Evolutionary conservation across 768 basidiomycete genomes (phyloP).

Genomic region (Tubosaeta brunneosetosa): DNA sequence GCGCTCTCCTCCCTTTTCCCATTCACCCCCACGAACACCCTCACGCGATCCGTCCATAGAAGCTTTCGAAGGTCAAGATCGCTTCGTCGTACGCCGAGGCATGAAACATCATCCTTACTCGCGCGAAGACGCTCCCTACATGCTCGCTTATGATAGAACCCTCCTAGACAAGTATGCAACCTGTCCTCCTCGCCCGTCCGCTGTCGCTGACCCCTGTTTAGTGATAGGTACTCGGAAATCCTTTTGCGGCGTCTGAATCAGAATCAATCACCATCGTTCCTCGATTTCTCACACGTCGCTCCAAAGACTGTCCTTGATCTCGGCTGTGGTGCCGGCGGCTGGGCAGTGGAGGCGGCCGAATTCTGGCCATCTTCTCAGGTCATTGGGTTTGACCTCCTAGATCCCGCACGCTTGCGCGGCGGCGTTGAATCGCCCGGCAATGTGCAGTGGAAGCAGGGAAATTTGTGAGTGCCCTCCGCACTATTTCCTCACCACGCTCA

Average conservation of each 20-base stretch:
- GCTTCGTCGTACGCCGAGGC: constrained; percentile 23
- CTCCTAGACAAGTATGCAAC: constrained; percentile 53
- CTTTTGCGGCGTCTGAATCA: constrained; percentile 54
- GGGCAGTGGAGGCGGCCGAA: constrained; percentile 59
- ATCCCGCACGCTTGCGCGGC: constrained; percentile 30
- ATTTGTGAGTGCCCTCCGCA: constrained; percentile 51
- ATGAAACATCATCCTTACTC: constrained; percentile 56
- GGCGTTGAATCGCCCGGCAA: constrained; percentile 34
- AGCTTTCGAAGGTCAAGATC: constrained; percentile 22
- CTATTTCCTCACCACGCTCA: constrained; percentile 8
- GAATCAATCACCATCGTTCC: constrained; percentile 56
- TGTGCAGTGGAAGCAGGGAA: constrained; percentile 52
- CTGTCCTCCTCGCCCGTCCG: not conserved
- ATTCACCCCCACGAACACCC: not conserved
- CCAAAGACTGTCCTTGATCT: constrained; percentile 63
- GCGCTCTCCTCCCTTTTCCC: not conserved
- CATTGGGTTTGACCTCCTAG: constrained; percentile 63
- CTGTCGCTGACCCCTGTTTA: constrained; percentile 26
- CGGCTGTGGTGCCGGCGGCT: constrained; percentile 70
- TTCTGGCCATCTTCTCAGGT: constrained; percentile 59
- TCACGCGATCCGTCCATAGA: constrained; percentile 10
- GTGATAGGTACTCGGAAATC: constrained; percentile 54
- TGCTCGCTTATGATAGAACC: constrained; percentile 60
- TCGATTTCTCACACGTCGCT: constrained; percentile 42
- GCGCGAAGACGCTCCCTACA: constrained; percentile 47